Evolutionary conservation across 2,329 filamentous ascomycete genomes (phyloP).

Genomic region (Truncatella angustata): DNA sequence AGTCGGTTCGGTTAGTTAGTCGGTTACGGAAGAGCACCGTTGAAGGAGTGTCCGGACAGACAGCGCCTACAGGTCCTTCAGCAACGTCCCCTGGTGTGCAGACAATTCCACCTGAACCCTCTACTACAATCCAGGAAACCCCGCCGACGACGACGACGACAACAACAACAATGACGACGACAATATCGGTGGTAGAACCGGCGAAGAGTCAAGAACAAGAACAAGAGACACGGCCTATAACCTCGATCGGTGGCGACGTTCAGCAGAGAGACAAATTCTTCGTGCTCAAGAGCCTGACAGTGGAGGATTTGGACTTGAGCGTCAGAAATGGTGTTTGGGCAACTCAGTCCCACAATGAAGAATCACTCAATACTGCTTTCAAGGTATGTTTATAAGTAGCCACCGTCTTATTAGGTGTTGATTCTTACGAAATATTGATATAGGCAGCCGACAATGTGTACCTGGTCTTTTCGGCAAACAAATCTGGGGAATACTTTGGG

Average conservation of each 20-base stretch:
- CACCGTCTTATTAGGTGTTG: background rate
- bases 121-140: background rate
- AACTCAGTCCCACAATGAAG: constrained; percentile 90
- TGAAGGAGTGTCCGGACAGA: constrained; percentile 39
- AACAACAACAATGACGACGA: no score
- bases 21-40: constrained; percentile 62
- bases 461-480: constrained; percentile 93
- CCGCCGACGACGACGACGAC: no score
- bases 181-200: no score
- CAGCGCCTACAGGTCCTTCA: constrained; percentile 55
- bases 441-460: constrained; percentile 82
- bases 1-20: constrained; percentile 82
- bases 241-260: constrained; percentile 15
- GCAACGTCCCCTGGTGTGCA: constrained; percentile 32
- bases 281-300: constrained; percentile 86
- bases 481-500: constrained; percentile 95
- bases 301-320: constrained; percentile 86
- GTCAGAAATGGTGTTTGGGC: constrained; percentile 89
- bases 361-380: constrained; percentile 78
- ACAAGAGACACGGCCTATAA: constrained; percentile 15
- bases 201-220: background rate
- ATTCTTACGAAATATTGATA: constrained; percentile 8
- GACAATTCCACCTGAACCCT: constrained; percentile 15
- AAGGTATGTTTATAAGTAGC: constrained; percentile 50
- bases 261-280: constrained; percentile 73